A percentile compares a stretch with the other conserved stretches of the same genome.
These are phyloP conservation scores for Naganishia sp. DNA, from an alignment of 1,284 basidiomycete genomes.

Conservation along the genomic window DNA sequence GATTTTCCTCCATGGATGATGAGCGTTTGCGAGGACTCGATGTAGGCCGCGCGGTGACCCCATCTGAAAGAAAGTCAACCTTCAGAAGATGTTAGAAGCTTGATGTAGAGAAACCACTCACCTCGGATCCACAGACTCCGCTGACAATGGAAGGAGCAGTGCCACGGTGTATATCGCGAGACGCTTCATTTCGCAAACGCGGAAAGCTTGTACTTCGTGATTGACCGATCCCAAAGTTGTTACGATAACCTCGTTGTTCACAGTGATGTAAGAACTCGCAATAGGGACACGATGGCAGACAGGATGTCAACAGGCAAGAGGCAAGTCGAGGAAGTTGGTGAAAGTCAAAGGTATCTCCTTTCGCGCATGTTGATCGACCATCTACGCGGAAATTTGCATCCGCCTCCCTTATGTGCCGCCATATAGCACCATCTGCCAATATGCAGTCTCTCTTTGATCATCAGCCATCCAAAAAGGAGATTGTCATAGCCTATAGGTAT, in stretches of 20 bases:
- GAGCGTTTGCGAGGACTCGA: constrained; percentile 60
- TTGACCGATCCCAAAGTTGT: background rate
- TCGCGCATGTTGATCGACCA: constrained; percentile 21
- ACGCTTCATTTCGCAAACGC: background rate
- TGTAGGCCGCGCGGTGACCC: constrained; percentile 69
- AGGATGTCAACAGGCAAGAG: background rate
- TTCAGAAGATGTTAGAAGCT: no score
- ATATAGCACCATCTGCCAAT: background rate
- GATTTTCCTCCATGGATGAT: constrained; percentile 77
- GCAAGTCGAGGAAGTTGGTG: background rate
- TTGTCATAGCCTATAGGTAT: no score
- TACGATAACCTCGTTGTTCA: no score
- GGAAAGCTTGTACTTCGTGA: background rate
- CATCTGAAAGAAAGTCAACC: constrained; percentile 60
- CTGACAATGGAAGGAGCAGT: background rate
- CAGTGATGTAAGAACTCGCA: no score
- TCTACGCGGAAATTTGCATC: constrained; percentile 2
- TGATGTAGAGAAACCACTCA: background rate
- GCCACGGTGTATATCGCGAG: background rate
- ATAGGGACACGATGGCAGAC: no score
- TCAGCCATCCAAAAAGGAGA: no score
- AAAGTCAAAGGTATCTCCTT: no score
- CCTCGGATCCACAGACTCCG: constrained; percentile 1
- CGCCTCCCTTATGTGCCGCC: constrained; percentile 4
- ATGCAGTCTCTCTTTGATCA: no score